Evolutionary conservation across 768 basidiomycete species (phyloP).

Genomic region (Candolleomyces eurysporus): DNA sequence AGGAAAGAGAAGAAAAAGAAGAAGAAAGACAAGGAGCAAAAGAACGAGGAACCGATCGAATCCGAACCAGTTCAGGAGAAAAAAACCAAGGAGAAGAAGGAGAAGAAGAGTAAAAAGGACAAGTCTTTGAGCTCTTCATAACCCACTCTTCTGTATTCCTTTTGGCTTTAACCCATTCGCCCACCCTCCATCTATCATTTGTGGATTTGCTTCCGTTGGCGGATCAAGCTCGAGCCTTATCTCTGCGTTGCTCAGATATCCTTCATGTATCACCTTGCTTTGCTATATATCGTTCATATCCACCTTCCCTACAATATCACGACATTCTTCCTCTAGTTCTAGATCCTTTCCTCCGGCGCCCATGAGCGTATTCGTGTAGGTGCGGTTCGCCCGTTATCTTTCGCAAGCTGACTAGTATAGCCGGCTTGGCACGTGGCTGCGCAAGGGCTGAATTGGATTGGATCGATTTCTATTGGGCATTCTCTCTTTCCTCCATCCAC

Average conservation of each 20-base stretch:
- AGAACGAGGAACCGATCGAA: too few relatives aligned
- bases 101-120: conserved; percentile 13
- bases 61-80: too few relatives aligned
- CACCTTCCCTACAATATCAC: not conserved
- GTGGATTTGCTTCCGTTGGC: conserved; percentile 1
- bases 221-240: not conserved
- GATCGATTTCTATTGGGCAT: conserved; percentile 27
- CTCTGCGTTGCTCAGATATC: not conserved
- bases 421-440: conserved; percentile 4
- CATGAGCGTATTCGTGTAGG: not conserved
- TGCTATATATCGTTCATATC: not conserved
- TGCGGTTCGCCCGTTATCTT: not conserved
- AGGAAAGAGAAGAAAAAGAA: too few relatives aligned
- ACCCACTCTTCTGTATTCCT: not conserved
- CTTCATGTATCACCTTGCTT: conserved; percentile 8
- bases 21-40: too few relatives aligned
- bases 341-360: too few relatives aligned
- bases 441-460: conserved; percentile 10
- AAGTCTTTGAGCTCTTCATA: not conserved
- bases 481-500: conserved; percentile 16
- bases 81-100: conserved; percentile 13
- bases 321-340: not conserved
- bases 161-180: not conserved
- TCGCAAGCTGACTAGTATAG: not conserved
- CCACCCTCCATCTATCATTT: not conserved